Evolutionary conservation across 257 asterid genomes (phyloP).

Genomic region (Gentiana straminea): DNA sequence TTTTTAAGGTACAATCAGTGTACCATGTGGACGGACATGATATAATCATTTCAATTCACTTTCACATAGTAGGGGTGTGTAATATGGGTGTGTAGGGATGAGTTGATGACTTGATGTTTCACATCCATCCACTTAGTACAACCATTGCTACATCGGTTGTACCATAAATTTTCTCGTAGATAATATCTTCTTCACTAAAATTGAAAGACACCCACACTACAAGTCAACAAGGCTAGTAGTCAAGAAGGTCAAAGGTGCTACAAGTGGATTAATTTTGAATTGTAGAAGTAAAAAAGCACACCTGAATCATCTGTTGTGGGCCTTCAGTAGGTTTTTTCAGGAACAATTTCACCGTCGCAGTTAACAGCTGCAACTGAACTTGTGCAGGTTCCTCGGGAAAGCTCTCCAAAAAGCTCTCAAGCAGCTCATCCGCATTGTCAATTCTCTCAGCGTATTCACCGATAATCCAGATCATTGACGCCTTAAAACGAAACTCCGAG

Average conservation of each 20-base stretch:
- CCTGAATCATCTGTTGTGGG: slow-evolving; percentile 99
- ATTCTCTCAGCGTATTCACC: slow-evolving; percentile 99
- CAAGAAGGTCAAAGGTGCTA: neutral
- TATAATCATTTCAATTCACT: no score
- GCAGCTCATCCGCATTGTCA: slow-evolving; percentile 98
- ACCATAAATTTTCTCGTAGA: no score
- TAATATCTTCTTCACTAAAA: no score
- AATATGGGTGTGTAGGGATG: no score
- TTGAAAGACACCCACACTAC: neutral
- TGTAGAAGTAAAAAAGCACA: slow-evolving; percentile 9
- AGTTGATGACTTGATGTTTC: no score
- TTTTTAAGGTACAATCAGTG: no score
- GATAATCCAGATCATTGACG: slow-evolving; percentile 99
- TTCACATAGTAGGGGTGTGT: no score
- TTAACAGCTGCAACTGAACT: slow-evolving; percentile 90
- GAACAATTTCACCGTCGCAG: slow-evolving; percentile 97
- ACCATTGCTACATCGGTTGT: no score
- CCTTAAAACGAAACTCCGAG: slow-evolving; percentile 38
- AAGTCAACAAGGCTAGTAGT: neutral
- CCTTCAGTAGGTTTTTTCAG: slow-evolving; percentile 99
- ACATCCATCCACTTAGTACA: no score
- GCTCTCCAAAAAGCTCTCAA: slow-evolving; percentile 95
- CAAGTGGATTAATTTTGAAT: neutral
- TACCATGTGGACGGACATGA: no score
- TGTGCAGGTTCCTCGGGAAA: slow-evolving; percentile 99